Conservation (phyloP, 352 stramenopile species). For the Phytophthora agathidicida region DNA sequence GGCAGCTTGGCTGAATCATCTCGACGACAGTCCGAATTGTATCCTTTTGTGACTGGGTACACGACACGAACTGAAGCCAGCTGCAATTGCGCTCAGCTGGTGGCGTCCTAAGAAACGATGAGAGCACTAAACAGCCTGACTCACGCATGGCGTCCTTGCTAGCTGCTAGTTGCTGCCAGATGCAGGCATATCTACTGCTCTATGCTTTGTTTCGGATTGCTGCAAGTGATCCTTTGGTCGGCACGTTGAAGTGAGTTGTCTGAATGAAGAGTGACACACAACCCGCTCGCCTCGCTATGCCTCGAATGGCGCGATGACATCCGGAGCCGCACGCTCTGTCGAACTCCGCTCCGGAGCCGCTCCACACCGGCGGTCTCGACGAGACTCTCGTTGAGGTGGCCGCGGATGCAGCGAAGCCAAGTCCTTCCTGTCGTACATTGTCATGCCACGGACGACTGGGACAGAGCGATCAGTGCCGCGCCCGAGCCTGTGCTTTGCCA, state of each 20-base stretch:
- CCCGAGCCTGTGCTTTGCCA: conserved; percentile 4
- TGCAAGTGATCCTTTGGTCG: not conserved
- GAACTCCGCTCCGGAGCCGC: too few relatives aligned
- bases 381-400: too few relatives aligned
- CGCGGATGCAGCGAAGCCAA: too few relatives aligned
- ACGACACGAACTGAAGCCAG: not conserved
- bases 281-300: not conserved
- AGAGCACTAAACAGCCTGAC: not conserved
- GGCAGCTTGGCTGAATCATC: not conserved
- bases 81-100: not conserved
- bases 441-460: too few relatives aligned
- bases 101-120: not conserved
- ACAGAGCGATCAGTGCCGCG: too few relatives aligned
- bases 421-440: too few relatives aligned
- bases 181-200: not conserved
- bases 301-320: not conserved
- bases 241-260: not conserved
- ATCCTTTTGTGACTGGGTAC: conserved; percentile 6
- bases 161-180: too few relatives aligned
- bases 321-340: not conserved
- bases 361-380: too few relatives aligned
- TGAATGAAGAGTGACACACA: too few relatives aligned
- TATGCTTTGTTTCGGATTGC: not conserved
- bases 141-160: not conserved
- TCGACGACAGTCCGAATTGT: conserved; percentile 6